Evolutionary conservation across 2,329 filamentous ascomycete species (phyloP).

Genomic region (Meredithiella fracta): DNA sequence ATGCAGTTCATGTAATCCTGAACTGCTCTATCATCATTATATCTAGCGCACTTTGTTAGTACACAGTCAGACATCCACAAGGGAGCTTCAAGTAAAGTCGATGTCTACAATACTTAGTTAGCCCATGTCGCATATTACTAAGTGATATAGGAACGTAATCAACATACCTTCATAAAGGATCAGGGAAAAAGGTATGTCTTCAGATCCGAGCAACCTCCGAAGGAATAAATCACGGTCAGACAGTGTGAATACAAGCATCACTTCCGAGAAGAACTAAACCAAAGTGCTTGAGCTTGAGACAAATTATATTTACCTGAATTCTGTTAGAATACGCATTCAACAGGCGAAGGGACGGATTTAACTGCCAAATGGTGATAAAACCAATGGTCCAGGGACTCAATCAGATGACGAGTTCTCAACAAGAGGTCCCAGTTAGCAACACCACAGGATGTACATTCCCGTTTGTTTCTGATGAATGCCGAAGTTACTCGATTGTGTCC

Average conservation of each 20-base stretch:
- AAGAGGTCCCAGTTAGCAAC: constrained; percentile 36
- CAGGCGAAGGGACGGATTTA: constrained; percentile 15
- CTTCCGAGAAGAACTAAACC: constrained; percentile 18
- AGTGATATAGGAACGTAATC: neutral
- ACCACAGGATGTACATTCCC: constrained; percentile 48
- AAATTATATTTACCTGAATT: constrained; percentile 22
- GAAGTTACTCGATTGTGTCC: constrained; percentile 43
- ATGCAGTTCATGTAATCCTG: no score
- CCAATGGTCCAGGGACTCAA: constrained; percentile 21
- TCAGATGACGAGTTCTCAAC: constrained; percentile 54
- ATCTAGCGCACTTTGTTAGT: neutral
- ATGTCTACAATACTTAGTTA: neutral
- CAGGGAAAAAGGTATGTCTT: constrained; percentile 26
- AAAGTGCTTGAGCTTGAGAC: constrained; percentile 14
- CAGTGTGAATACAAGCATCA: constrained; percentile 40
- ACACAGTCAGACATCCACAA: neutral
- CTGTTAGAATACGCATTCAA: constrained; percentile 19
- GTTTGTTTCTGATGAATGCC: constrained; percentile 34
- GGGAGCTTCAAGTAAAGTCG: neutral
- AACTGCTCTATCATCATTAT: no score
- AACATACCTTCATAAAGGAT: constrained; percentile 9
- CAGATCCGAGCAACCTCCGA: constrained; percentile 27
- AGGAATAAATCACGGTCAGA: constrained; percentile 32
- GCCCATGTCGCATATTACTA: neutral
- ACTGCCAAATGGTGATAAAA: constrained; percentile 18